These are phyloP conservation scores for Fusarium sp. DNA, from an alignment of 2,329 filamentous ascomycete species.

Conservation along the genomic window DNA sequence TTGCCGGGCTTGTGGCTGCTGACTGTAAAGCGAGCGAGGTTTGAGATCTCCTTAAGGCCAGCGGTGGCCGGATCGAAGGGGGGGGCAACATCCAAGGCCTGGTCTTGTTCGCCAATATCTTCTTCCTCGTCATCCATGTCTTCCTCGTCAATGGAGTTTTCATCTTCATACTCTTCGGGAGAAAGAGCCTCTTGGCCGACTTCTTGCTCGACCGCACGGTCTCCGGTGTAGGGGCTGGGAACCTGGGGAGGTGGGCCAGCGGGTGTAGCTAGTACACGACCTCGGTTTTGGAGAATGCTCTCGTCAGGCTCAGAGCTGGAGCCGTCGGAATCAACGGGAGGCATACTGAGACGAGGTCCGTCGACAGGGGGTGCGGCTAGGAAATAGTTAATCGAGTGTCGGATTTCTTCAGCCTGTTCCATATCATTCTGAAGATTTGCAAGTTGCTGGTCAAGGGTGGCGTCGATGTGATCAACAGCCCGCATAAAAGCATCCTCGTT, in stretches of 20 bases:
- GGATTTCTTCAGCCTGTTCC: not conserved
- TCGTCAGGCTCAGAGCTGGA: constrained; percentile 55
- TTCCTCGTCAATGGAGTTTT: constrained; percentile 51
- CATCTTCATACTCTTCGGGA: constrained; percentile 52
- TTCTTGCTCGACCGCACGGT: constrained; percentile 40
- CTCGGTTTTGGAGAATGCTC: constrained; percentile 53
- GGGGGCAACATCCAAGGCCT: constrained; percentile 44
- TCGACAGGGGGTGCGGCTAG: constrained; percentile 49
- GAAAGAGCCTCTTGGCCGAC: constrained; percentile 41
- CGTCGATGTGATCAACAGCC: constrained; percentile 32
- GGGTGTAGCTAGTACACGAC: constrained; percentile 36
- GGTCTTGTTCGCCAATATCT: constrained; percentile 45
- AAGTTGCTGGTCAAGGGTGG: constrained; percentile 17
- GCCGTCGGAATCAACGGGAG: constrained; percentile 53
- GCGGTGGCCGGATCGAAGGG: constrained; percentile 67
- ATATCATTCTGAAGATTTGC: not conserved
- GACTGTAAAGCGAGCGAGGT: constrained; percentile 85
- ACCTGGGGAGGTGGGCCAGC: constrained; percentile 45
- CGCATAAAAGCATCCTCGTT: constrained; percentile 42
- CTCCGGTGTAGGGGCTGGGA: constrained; percentile 49
- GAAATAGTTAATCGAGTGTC: constrained; percentile 22
- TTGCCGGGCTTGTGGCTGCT: constrained; percentile 85
- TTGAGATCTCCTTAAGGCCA: constrained; percentile 84
- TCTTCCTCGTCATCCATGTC: constrained; percentile 51
- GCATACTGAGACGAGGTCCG: constrained; percentile 55